Evolutionary conservation across 163 green algal species (phyloP), one percentile per base, ranked within the genome.

Genomic region (Chlorella variabilis): DNA sequence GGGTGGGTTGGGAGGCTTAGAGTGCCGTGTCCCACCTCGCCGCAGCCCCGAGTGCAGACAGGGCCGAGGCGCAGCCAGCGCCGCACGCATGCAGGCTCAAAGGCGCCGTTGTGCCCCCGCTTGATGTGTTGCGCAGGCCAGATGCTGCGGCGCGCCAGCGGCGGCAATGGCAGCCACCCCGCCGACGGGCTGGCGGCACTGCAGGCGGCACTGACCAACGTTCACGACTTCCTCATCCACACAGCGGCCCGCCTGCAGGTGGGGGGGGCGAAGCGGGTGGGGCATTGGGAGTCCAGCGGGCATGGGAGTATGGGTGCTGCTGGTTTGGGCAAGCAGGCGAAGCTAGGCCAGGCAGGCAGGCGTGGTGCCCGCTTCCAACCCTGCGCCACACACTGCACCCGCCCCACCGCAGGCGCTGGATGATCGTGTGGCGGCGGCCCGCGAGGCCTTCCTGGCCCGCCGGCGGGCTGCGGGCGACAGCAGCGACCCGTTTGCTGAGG

Each of bases 401-500:
- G n/a, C n/a, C n/a, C n/a, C n/a, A n/a, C n/a, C 59, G 23, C 69
- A 84, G 65, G 31, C n/a, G 9, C 59, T 89, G 65, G 58, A 79
- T 41, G 85, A 89, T 29, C 51, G 69, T 2, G 61, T 89, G 65
- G 65, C 63, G 1, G 63, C 36, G 2, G 70, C 71, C 1, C 59
- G 70, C 0, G 80, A 75, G 9, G 51, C 49, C 4, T 62, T 65
- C 45, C 71, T 85, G 48, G 27, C 71, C 1, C 63, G 51, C 42
- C 41, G 29, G 23, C 77, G 80, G 0, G 59, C 49, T 31, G 23
- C 41, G 1, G 86, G 79, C 31, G 79, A 87, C 41, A 33, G 39
- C 58, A 74, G 49, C 42, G 84, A 90, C 81, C 86, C 86, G 1
- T 90, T 90, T 70, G 62, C 54, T n/a, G 86, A 87, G 76, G 84